A percentile compares a stretch with the other conserved stretches of the same genome.
phyloP scores from a whole-genome alignment of 257 asterid genomes.

The Fraxinus quadrangulata region DNA sequence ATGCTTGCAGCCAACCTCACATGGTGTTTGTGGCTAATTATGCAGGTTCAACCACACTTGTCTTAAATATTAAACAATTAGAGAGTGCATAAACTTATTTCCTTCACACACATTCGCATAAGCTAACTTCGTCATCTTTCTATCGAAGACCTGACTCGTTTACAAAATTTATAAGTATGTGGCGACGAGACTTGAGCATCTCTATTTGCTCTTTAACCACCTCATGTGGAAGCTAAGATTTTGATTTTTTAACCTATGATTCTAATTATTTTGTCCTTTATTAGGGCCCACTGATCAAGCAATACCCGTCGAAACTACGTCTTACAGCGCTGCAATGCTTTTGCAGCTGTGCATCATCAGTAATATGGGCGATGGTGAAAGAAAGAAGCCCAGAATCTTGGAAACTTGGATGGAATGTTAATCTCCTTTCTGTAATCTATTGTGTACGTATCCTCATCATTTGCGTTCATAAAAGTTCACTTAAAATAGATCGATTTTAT shows the following conservation, averaged over 20 bases:
- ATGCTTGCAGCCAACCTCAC: slow-evolving; percentile 21
- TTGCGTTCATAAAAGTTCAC: not conserved
- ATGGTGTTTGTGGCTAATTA: slow-evolving; percentile 31
- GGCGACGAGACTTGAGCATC: too few relatives aligned
- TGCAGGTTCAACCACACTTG: slow-evolving; percentile 22
- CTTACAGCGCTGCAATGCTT: slow-evolving; percentile 51
- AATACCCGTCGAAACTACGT: slow-evolving; percentile 53
- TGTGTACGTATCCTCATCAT: slow-evolving; percentile 40
- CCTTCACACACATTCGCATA: too few relatives aligned
- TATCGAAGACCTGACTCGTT: too few relatives aligned
- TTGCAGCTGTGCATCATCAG: slow-evolving; percentile 43
- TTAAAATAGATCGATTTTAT: not conserved
- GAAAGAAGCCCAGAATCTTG: slow-evolving; percentile 47
- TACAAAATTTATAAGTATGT: too few relatives aligned
- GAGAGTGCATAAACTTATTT: not conserved
- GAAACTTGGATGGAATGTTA: slow-evolving; percentile 57
- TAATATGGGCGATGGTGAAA: slow-evolving; percentile 38
- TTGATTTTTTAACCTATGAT: not conserved
- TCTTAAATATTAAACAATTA: too few relatives aligned
- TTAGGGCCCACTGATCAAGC: slow-evolving; percentile 44
- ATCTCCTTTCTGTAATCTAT: slow-evolving; percentile 42
- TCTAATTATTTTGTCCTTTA: not conserved
- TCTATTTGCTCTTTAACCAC: too few relatives aligned
- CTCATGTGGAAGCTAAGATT: too few relatives aligned
- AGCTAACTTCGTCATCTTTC: too few relatives aligned